Conservation (phyloP, 257 asterid species). For the Penstemon newberryi region DNA sequence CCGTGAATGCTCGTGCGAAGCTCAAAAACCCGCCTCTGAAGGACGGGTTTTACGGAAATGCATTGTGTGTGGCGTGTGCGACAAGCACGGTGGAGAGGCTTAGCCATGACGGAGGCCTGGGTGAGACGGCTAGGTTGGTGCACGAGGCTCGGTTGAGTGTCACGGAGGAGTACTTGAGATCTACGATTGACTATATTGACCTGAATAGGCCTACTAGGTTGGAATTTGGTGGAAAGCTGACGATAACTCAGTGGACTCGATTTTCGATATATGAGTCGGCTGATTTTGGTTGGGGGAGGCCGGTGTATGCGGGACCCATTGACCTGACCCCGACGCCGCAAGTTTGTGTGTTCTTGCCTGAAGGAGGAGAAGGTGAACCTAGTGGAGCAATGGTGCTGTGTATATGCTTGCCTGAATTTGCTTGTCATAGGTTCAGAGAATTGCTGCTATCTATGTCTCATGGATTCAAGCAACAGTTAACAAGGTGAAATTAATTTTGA, state of each 20-base stretch:
- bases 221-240: constrained; percentile 83
- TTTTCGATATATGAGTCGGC: constrained; percentile 70
- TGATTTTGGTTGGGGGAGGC: constrained; percentile 93
- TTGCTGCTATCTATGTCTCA: constrained; percentile 34
- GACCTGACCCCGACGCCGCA: constrained; percentile 91
- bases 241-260: constrained; percentile 92
- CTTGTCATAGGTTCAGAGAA: constrained; percentile 47
- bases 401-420: constrained; percentile 85
- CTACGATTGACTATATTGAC: constrained; percentile 72
- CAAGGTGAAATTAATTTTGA: too few relatives aligned
- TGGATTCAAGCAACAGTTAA: background rate
- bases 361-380: constrained; percentile 45
- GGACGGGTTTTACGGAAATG: constrained; percentile 83
- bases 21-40: constrained; percentile 49
- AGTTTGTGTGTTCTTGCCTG: constrained; percentile 76
- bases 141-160: constrained; percentile 56
- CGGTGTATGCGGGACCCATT: constrained; percentile 79
- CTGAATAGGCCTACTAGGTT: constrained; percentile 66
- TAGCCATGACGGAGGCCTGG: constrained; percentile 28
- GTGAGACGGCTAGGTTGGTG: constrained; percentile 44
- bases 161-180: constrained; percentile 73
- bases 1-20: constrained; percentile 74
- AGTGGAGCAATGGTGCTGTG: constrained; percentile 75
- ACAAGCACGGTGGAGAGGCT: constrained; percentile 54
- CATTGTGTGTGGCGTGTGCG: constrained; percentile 76